These are phyloP conservation scores for Salicornia ramosissima DNA, from an alignment of 148 eudicot genomes.

Conservation along the genomic window DNA sequence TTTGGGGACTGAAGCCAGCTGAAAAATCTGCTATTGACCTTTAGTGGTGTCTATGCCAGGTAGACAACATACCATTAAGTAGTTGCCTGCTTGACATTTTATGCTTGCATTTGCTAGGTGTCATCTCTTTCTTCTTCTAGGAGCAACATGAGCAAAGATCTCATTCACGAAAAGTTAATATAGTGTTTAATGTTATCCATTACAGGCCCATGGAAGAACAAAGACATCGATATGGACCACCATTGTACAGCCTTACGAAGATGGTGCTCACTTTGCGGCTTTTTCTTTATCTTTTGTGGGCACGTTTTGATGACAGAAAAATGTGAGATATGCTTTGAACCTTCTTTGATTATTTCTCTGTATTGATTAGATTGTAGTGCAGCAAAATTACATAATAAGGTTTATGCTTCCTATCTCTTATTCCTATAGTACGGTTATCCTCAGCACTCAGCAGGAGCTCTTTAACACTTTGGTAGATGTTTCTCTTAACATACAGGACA, in stretches of 20 bases:
- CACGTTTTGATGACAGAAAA: slow-evolving; percentile 54
- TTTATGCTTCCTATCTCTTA: background rate
- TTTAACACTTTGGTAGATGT: background rate
- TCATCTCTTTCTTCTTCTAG: slow-evolving; percentile 1
- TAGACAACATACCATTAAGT: background rate
- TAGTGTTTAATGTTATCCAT: slow-evolving; percentile 11
- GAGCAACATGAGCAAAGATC: background rate
- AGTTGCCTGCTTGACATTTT: background rate
- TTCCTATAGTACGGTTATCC: slow-evolving; percentile 4
- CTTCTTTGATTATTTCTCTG: background rate
- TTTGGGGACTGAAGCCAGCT: background rate
- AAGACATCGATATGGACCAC: slow-evolving; percentile 94
- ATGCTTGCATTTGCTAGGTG: background rate
- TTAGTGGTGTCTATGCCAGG: background rate
- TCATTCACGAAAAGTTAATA: background rate
- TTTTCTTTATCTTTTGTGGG: slow-evolving; percentile 57
- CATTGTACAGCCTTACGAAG: slow-evolving; percentile 83
- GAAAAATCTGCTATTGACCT: background rate
- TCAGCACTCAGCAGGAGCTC: background rate
- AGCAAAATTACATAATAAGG: background rate
- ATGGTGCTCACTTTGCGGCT: slow-evolving; percentile 70
- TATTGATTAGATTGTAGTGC: background rate
- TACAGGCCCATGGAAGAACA: slow-evolving; percentile 99
- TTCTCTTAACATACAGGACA: slow-evolving; percentile 39
- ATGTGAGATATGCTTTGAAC: slow-evolving; percentile 47